Evolutionary conservation across 805 yeast genomes (phyloP).

Genomic region (Brettanomyces bruxellensis): DNA sequence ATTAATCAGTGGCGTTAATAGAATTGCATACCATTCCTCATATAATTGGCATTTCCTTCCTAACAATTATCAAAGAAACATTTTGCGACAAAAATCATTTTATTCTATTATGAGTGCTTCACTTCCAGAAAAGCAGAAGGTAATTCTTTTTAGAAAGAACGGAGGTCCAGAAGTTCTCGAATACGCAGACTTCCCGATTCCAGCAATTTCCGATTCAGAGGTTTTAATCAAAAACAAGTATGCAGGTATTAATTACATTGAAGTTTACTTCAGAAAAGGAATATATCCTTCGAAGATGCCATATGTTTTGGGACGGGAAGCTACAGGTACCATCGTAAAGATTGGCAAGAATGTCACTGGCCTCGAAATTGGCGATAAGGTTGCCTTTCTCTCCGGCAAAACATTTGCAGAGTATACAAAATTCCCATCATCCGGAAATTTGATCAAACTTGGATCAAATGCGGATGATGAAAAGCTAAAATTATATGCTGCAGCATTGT

Average conservation of each 20-base stretch:
- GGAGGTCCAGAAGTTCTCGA: conserved; percentile 55
- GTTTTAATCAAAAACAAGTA: conserved; percentile 64
- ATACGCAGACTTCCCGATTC: conserved; percentile 51
- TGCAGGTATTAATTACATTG: conserved; percentile 79
- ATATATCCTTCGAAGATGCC: conserved; percentile 59
- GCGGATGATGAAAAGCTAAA: conserved; percentile 41
- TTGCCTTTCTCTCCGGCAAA: conserved; percentile 42
- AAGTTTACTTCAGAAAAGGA: conserved; percentile 75
- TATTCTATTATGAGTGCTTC: background rate
- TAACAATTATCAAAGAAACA: background rate
- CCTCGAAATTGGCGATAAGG: conserved; percentile 60
- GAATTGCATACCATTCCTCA: background rate
- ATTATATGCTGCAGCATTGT: conserved; percentile 47
- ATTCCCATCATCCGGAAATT: conserved; percentile 24
- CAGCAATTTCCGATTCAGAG: conserved; percentile 45
- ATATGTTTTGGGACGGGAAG: conserved; percentile 59
- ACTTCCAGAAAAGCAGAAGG: conserved; percentile 51
- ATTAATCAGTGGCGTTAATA: background rate
- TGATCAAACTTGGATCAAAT: conserved; percentile 41
- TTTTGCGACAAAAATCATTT: no score
- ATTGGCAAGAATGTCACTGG: conserved; percentile 49
- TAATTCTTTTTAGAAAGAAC: conserved; percentile 39
- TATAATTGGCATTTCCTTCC: background rate
- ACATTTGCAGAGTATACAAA: conserved; percentile 74
- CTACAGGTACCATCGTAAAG: conserved; percentile 59